Evolutionary conservation across 169 alveolate species (phyloP), one percentile per base, ranked within the genome.

Genomic region (Babesia gibsoni): DNA sequence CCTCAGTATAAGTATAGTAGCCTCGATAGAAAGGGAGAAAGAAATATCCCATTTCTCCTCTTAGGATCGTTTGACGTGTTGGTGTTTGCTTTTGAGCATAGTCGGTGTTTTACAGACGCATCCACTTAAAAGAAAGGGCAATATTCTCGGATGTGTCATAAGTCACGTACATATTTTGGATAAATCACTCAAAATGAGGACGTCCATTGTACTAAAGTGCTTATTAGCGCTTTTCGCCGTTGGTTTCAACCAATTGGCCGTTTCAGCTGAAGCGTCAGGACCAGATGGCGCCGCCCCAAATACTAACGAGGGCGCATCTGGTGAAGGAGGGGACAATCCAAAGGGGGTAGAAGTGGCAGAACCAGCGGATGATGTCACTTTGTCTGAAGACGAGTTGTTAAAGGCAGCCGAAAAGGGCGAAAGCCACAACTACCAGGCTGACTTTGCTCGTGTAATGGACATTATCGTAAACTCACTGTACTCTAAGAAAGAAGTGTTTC

Each of bases 381-480:
- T 77, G 29, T 64, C 83, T 9, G 73, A 63, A 33, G 77, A 61
- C 1, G 80, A 79, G 22, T n/a, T 79, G 65, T 46, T 56, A 5
- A 33, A 36, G 37, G 81, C 84, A 16, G 68, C 87, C 6, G 56
- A 46, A 48, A 52, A 65, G 30, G 79, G 86, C 6, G 96, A 93
- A 67, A 84, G 83, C 42, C 92, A 89, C 50, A 66, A 70, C 37
- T 84, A 96, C 86, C 96, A 96, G 78, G 98, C 99, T 4, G 99
- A 98, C 73, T 99, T 97, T 22, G 93, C 98, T 23, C 90, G 99
- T 36, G 80, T 98, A 80, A 94, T 98, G 99, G 99, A 98, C 83
- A 97, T 98, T 50, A 96, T 98, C 66, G 97, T 98, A 48, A 97
- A 98, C 91, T 96, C 99, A 16, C 91, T 98, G 35, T 98, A 98